Evolutionary conservation across 1,284 basidiomycete genomes (phyloP), one percentile per base, ranked within the genome.

Genomic region (Leccinum huronense): DNA sequence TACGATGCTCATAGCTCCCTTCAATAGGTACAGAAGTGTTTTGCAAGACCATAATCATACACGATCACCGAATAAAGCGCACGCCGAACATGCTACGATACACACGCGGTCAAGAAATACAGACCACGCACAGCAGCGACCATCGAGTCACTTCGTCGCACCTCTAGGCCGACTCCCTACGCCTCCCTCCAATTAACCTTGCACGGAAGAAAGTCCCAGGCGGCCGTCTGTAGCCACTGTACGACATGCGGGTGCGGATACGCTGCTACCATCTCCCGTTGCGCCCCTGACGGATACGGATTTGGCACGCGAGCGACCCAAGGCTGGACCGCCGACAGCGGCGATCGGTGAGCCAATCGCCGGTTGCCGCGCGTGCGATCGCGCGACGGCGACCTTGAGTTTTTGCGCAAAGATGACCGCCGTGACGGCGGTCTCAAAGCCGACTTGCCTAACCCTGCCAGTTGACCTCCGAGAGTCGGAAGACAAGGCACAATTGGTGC

Each of bases 351-450:
- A 45, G 42, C 40, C 40, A n/a, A n/a, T 0, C 4, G n/a, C 42
- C 42, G n/a, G 42, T 45, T 45, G 16, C 42, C 42, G 57, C 27
- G 23, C 34, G 23, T 42, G 67, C 11, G 71, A 58, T 5, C 58
- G 64, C 14, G 65, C 70, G 16, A 61, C 71, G 16, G 70, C 69
- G n/a, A 58, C 56, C 64, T 72, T 71, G 48, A 73, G 72, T 51
- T 66, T 71, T 13, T 69, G 69, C 3, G 69, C 62, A 61, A 71
- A 71, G 61, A 71, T 40, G 62, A 72, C 59, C 0, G 67, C 70
- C 13, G 66, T 67, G 45, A 73, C 72, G 10, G 66, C 70, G 10
- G 70, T 71, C 65, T 69, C 64, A 11, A 73, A 73, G 38, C 71
- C 62, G 30, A 70, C 70, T 48, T 62, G 63, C 11, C 69, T 70